These are phyloP conservation scores for Hanseniaspora lachancei DNA, from an alignment of 805 yeast genomes.

Conservation along the genomic window DNA sequence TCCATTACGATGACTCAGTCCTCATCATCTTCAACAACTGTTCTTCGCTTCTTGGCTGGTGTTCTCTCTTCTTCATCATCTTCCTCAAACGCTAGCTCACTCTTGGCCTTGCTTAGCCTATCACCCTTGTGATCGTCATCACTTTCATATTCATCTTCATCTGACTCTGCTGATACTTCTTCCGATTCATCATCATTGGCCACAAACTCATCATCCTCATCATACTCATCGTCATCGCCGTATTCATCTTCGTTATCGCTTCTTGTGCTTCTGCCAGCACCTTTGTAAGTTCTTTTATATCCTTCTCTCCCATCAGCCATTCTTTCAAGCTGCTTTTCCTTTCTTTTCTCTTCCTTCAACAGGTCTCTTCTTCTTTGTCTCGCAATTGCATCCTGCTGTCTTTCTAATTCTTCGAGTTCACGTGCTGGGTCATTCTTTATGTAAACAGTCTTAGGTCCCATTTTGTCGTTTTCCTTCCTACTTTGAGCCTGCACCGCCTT, in stretches of 20 bases:
- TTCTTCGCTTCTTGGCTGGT: conserved; percentile 6
- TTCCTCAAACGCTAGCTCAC: conserved; percentile 16
- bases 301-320: conserved; percentile 27
- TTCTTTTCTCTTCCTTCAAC: conserved; percentile 39
- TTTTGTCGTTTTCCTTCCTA: conserved; percentile 23
- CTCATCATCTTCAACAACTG: conserved; percentile 41
- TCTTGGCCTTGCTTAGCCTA: conserved; percentile 24
- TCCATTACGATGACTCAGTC: conserved; percentile 27
- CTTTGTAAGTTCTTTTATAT: conserved; percentile 14
- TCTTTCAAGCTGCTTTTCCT: conserved; percentile 42
- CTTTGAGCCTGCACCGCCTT: conserved; percentile 39
- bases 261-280: conserved; percentile 1
- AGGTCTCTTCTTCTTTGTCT: conserved; percentile 55
- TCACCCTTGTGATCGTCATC: conserved; percentile 24
- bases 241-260: conserved; percentile 26
- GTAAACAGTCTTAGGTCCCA: conserved; percentile 31
- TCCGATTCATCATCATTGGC: conserved; percentile 23
- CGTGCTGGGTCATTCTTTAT: conserved; percentile 52
- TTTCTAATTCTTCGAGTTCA: conserved; percentile 54
- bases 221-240: conserved; percentile 27
- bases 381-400: conserved; percentile 48
- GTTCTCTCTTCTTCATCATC: conserved; percentile 20
- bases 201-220: conserved; percentile 20
- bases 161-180: conserved; percentile 34
- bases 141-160: conserved; percentile 40